Conservation (phyloP, 139 green algal genomes). For the Chlorella sp. region DNA sequence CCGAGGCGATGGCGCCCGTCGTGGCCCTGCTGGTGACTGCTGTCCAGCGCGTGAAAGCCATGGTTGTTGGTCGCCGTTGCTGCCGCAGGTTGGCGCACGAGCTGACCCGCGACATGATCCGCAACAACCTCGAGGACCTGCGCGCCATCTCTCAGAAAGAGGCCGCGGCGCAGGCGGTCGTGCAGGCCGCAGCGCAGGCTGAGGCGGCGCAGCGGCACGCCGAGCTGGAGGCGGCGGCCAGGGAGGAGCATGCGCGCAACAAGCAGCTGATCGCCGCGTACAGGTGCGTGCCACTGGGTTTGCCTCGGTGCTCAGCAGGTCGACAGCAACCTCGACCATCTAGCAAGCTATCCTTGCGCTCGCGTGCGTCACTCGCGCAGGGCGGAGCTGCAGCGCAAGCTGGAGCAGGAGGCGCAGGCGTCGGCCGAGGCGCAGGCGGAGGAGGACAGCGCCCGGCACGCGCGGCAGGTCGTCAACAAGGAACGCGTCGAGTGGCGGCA, state of each 20-base stretch:
- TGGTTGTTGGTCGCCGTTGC: background rate
- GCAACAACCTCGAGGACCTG: constrained; percentile 13
- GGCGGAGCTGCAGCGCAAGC: constrained; percentile 15
- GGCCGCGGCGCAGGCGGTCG: constrained; percentile 6
- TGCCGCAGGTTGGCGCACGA: constrained; percentile 13
- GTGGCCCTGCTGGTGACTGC: too few species aligned
- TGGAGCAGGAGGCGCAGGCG: background rate
- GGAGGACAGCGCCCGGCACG: background rate
- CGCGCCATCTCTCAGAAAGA: background rate
- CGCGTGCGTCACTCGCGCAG: background rate
- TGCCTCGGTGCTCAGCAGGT: background rate
- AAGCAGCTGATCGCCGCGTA: constrained; percentile 18
- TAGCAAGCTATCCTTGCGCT: background rate
- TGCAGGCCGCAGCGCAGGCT: constrained; percentile 6
- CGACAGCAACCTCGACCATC: background rate
- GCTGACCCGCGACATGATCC: constrained; percentile 11
- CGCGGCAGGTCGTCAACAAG: background rate
- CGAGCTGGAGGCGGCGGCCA: background rate
- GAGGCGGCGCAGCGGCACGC: constrained; percentile 4
- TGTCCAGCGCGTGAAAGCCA: too few species aligned
- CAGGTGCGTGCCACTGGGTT: background rate
- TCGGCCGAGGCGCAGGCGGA: background rate
- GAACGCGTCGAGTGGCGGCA: constrained; percentile 4
- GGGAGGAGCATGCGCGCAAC: constrained; percentile 8
- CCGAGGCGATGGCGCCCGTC: too few species aligned